Evolutionary conservation across 257 asterid species (phyloP), one percentile per base, ranked within the genome.

Genomic region (Verbascum thapsus): DNA sequence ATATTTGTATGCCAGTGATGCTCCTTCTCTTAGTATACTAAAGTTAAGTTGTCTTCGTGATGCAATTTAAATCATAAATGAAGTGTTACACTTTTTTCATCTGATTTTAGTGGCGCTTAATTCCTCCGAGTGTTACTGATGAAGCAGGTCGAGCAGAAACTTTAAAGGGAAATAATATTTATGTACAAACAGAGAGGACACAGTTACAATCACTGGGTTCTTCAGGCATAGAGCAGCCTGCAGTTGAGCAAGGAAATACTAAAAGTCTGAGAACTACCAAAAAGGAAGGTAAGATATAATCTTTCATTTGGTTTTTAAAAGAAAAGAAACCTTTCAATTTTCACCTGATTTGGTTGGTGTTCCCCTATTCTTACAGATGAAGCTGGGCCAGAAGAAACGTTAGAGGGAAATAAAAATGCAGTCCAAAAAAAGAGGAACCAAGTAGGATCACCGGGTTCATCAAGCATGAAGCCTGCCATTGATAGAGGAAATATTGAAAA

Each of bases 241-340:
- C 83, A 18, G 56, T 16, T 15, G 63, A 47, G 69, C 61, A 68
- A 43, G 78, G 59, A 50, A 51, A 70, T 64, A 53, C 20, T 56
- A 66, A 68, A 41, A 60, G 61, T 73, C 61, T 64, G 56, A 66
- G 64, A 20, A 61, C 69, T 62, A 26, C 55, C 63, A 13, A 74
- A 48, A 61, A 61, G 53, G 32, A 5, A 26, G 92, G 96, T 85
- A 40, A 42, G 74, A 13, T 55, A n/a, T n/a, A 52, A 50, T 62
- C 53, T 38, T 6, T 48, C 48, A n/a, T 53, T 66, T 10, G 51
- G 67, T 32, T 32, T 51, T 26, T 44, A 23, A 1, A 2, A 26
- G 32, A 26, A 26, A 26, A 5, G 32, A 26, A 26, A 26, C 5
- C 2, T 26, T 26, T 2, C 32, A 26, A 26, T 26, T 26, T 26